These are phyloP conservation scores for Boletus coccyginus DNA, from an alignment of 768 basidiomycete species.

Conservation along the genomic window DNA sequence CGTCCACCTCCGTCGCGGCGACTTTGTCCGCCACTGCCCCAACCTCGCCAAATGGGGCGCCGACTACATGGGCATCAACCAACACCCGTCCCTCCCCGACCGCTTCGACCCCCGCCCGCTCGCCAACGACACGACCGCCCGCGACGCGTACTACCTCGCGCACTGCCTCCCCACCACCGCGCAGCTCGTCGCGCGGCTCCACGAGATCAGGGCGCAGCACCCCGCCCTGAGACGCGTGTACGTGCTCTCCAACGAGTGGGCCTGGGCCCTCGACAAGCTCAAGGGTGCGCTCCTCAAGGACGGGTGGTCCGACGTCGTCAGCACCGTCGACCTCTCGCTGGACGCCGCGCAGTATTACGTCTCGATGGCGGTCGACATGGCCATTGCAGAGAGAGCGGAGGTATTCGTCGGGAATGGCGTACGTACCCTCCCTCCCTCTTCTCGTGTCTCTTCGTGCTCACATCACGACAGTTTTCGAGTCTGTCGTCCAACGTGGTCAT, in stretches of 20 bases:
- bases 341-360: conserved; percentile 47
- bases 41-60: conserved; percentile 45
- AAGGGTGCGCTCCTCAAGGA: conserved; percentile 38
- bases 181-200: conserved; percentile 41
- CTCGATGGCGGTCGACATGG: conserved; percentile 58
- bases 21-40: conserved; percentile 56
- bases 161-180: conserved; percentile 43
- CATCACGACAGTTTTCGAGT: conserved; percentile 41
- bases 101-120: conserved; percentile 34
- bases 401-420: conserved; percentile 64
- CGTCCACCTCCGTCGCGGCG: conserved; percentile 56
- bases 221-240: conserved; percentile 36
- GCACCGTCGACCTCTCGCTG: conserved; percentile 40
- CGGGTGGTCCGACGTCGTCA: conserved; percentile 50
- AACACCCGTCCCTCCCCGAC: conserved; percentile 39
- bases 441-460: not conserved
- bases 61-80: conserved; percentile 50
- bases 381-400: conserved; percentile 53
- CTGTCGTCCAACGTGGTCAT: conserved; percentile 50
- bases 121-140: conserved; percentile 1
- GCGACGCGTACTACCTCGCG: conserved; percentile 8
- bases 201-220: conserved; percentile 34
- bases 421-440: conserved; percentile 19
- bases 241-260: conserved; percentile 52
- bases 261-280: conserved; percentile 41